Evolutionary conservation across 2,329 filamentous ascomycete species (phyloP), one percentile per base, ranked within the genome.

Genomic region (Paecilomyces sp.): DNA sequence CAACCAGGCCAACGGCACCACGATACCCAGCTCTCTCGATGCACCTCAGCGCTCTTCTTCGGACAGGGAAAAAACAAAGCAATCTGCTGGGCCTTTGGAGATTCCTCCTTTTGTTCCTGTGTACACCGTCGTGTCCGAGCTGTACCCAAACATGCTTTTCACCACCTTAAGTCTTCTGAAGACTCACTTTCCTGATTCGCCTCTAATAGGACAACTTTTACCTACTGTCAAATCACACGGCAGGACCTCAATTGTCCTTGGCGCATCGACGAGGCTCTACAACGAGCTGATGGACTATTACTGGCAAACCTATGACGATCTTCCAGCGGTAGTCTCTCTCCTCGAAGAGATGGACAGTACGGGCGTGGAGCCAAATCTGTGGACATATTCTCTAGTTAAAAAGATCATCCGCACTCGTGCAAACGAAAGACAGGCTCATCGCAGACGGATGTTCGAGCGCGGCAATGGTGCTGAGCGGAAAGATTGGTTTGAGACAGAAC

Each of bases 271-370:
- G 1, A 68, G 68, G 1, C 71, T 80, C 24, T 80, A 76, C 66
- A 78, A 79, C 61, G 76, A 78, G 51, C 65, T 79, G 61, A 71
- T 80, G 31, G 68, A 70, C 47, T 74, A 77, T 60, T 69, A 74
- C 60, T 80, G 78, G 78, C 66, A 68, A 47, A 72, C 73, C 4
- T 75, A 74, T 56, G 72, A 72, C 6, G 74, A 79, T 53, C 65
- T 80, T 1, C 69, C 72, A 5, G 72, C 68, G 15, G 72, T 80
- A 31, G 66, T 76, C 2, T 65, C 69, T 1, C 67, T 79, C 9
- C 65, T 79, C 9, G 65, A 66, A 25, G 77, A 80, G 54, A 80
- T 80, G 78, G 71, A 78, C 55, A 65, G 72, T n/a, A 71, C 68
- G 4, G 78, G 77, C 3, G 65, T 79, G 54, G 70, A 74, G 47